Base-by-base conservation (phyloP, 2,329 filamentous ascomycete species). In the Massarina eburnea region DNA sequence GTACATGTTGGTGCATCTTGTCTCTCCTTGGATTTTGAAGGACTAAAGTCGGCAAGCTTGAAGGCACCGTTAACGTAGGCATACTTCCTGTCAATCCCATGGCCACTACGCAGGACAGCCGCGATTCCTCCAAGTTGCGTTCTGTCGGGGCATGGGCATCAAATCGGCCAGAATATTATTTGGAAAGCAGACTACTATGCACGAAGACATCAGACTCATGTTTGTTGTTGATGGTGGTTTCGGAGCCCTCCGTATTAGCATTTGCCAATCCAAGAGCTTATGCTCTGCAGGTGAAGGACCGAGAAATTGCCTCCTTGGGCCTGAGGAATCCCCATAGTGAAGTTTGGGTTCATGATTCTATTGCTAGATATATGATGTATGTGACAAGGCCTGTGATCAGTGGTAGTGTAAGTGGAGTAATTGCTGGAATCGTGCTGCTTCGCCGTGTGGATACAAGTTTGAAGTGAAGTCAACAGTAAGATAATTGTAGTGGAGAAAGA, bases 31-130 rank as follows among this genome's bases (percentile, higher is more conserved):
- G 68, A 66, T 21, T 41, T 54, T 1, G 67, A 60, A 41, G 71
- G 69, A 0, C 71, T 71, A 7, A 61, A 66, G 41, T 73, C 71
- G 1, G 68, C 67, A 1, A 74, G 56, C 45, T 72, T 72, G 46
- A 68, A 73, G 8, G 58, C 34, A 1, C 51, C 61, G 8, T 57
- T 24, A 1, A 72, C 59, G 1, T 41, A 55, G 51, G 42, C 35
- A 3, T 52, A 9, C 20, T 37, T 20, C 32, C 15, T 12, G 32
- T 14, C 15, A 30, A 14, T 17, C 8, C 59, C 39, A 39, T 67
- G 66, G 4, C 66, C 37, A 7, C 14, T 21, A 15, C 48, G 35
- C 1, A 71, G 29, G 4, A 64, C 58, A 24, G 55, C 40, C 0
- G 53, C 59, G 9, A 71, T 47, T 5, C 52, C 49, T 24, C 52